phyloP scores from a whole-genome alignment of 352 stramenopile species.

The Globisporangium spinosum region DNA sequence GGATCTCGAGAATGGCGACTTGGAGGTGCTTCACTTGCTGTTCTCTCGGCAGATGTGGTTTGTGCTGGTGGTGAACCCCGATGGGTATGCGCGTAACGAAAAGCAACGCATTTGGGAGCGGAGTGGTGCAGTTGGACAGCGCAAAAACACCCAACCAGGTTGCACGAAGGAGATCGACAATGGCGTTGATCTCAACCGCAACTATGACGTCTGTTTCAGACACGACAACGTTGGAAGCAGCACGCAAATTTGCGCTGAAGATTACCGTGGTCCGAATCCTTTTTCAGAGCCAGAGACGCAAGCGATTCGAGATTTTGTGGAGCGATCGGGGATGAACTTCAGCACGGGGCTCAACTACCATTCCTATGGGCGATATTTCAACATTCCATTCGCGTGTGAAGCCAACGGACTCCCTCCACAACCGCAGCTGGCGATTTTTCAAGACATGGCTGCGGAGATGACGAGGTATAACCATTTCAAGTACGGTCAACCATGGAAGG shows the following conservation, averaged over 20 bases:
- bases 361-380: constrained; percentile 81
- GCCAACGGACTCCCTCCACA: constrained; percentile 37
- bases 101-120: constrained; percentile 49
- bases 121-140: constrained; percentile 38
- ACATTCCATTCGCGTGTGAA: constrained; percentile 81
- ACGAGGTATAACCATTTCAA: constrained; percentile 66
- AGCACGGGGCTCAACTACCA: constrained; percentile 78
- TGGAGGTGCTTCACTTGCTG: constrained; percentile 50
- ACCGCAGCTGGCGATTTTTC: constrained; percentile 38
- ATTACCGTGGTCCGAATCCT: constrained; percentile 57
- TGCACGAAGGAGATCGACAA: constrained; percentile 34
- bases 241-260: constrained; percentile 61
- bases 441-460: constrained; percentile 63
- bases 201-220: constrained; percentile 80
- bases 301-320: constrained; percentile 67
- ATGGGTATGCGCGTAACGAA: constrained; percentile 80
- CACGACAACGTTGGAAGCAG: constrained; percentile 62
- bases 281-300: constrained; percentile 84
- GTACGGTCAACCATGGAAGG: constrained; percentile 78
- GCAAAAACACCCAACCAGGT: constrained; percentile 61
- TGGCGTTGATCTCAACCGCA: constrained; percentile 81
- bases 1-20: constrained; percentile 54
- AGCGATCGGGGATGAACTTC: constrained; percentile 45
- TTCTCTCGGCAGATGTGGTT: constrained; percentile 80
- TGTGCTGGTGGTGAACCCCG: constrained; percentile 76